A percentile compares a stretch with the other conserved stretches of the same genome.
These are phyloP conservation scores for Achlya hypogyna DNA, from an alignment of 352 stramenopile genomes.

Conservation along the genomic window DNA sequence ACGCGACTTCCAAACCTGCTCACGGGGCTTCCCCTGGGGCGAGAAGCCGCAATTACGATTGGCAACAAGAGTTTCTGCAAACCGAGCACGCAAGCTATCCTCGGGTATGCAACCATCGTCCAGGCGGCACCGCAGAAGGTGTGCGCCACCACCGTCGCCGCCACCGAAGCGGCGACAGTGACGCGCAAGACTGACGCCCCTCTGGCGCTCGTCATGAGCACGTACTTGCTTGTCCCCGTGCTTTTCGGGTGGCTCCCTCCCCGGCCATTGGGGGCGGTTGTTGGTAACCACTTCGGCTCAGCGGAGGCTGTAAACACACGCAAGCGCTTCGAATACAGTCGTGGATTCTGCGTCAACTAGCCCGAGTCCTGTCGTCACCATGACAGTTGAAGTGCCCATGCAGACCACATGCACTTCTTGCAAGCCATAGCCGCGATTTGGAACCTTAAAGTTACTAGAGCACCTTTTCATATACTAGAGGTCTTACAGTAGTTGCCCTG, in stretches of 20 bases:
- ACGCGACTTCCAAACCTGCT: neutral
- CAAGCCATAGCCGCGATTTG: too few relatives aligned
- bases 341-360: neutral
- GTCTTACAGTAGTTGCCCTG: too few relatives aligned
- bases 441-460: too few relatives aligned
- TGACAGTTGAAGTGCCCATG: too few relatives aligned
- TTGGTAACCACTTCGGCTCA: neutral
- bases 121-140: too few relatives aligned
- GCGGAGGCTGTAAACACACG: neutral
- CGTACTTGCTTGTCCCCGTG: neutral
- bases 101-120: neutral
- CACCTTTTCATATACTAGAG: too few relatives aligned
- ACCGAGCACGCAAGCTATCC: neutral
- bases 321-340: neutral
- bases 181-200: neutral
- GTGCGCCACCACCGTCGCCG: too few relatives aligned
- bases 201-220: neutral
- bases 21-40: neutral
- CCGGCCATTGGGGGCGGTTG: neutral
- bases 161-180: too few relatives aligned
- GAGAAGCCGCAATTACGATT: neutral
- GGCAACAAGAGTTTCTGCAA: constrained; percentile 6
- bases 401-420: too few relatives aligned
- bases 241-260: neutral
- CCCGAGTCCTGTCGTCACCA: too few relatives aligned